Conservation (phyloP, 805 yeast genomes). For the Yarrowia osloensis region DNA sequence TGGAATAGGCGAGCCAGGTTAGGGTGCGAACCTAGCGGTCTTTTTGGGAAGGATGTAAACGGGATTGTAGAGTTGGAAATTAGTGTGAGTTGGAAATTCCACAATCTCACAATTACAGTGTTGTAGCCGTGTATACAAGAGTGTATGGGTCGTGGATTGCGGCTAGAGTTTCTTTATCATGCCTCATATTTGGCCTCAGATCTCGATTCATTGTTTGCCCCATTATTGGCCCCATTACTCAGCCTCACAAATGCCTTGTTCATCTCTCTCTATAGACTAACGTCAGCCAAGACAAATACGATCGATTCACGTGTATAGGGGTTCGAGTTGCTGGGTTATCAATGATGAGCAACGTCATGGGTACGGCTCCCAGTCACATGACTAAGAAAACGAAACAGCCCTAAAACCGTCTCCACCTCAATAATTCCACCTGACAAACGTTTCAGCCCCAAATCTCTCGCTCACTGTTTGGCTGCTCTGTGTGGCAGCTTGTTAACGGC, state of each 20-base stretch:
- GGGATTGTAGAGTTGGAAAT: neutral
- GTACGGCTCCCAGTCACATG: too few species aligned
- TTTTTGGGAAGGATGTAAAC: constrained; percentile 15
- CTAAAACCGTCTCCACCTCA: neutral
- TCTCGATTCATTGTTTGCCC: too few species aligned
- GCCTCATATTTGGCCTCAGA: too few species aligned
- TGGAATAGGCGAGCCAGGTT: constrained; percentile 6
- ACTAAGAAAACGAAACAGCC: neutral
- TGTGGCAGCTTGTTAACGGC: neutral
- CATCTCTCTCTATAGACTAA: neutral
- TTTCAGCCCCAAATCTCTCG: neutral
- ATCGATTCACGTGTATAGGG: constrained; percentile 10
- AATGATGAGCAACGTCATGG: too few species aligned
- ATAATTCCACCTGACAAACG: too few species aligned
- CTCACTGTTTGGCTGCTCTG: neutral
- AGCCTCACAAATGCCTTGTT: too few species aligned
- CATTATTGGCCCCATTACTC: too few species aligned
- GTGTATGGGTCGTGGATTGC: too few species aligned
- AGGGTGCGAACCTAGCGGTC: neutral
- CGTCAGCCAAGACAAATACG: constrained; percentile 16
- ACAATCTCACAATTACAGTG: too few species aligned
- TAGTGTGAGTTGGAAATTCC: too few species aligned
- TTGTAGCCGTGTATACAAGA: too few species aligned
- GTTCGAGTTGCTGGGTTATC: neutral
- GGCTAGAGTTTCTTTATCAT: too few species aligned